Base-by-base conservation (phyloP, 768 basidiomycete species). In the Psilocybe cyanescens region DNA sequence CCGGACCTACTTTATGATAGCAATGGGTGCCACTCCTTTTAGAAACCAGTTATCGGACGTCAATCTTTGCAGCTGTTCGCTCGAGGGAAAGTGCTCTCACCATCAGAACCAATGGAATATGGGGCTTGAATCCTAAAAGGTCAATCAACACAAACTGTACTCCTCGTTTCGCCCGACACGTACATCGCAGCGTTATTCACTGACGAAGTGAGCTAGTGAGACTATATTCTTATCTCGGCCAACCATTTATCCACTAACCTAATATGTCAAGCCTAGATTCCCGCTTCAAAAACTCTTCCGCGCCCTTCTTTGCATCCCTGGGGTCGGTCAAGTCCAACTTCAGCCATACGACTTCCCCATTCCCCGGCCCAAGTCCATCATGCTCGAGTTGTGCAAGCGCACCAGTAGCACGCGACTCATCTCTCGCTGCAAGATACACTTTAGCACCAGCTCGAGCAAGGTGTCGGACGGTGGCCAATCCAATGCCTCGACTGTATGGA, bases 141-240 rank as follows among this genome's bases (percentile, higher is more conserved):
- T 28, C 16, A 16, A 17, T 31, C 14, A 24, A 24, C 6, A 29
- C 16, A 30, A 16, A 17, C 2, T 51, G 4, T 4, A 16, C 16
- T 2, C 7, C 14, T 9, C 19, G 12, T 14, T 24, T 24, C 24
- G n/a, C 29, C 1, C n/a, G 28, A n/a, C n/a, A 63, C 79, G 66
- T 59, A 86, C 86, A 78, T 55, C 16, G 72, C 83, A 28, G 83
- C 86, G 60, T 88, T 88, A 63, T 86, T 85, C 24, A 87, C 86
- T 86, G 51, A 17, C 17, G 49, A n/a, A 47, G 12, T 31, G 8
- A 24, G 24, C 24, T 24, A 2, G 24, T 33, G 28, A 51, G 30
- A 31, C 17, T 8, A 4, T 28, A 57, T 16, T 12, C 11, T 11
- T 9, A 8, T 6, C 12, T 46, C 1, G 50, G 14, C 14, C 39